phyloP scores from a whole-genome alignment of 139 green algal species.

The Tetratostichococcus sp. region DNA sequence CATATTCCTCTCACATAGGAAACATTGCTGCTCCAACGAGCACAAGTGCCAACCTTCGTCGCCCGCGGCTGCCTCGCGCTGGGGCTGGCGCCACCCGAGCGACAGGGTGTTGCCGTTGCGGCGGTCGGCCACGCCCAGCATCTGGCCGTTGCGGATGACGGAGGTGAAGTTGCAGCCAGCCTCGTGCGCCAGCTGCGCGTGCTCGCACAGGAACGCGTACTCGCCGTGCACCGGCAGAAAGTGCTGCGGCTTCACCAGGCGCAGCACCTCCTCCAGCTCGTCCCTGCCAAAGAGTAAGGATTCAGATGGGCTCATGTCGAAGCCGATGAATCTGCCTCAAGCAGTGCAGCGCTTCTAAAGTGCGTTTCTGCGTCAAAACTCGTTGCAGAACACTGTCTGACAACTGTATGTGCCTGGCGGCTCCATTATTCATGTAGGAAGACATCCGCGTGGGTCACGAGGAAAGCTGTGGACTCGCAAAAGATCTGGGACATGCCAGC shows the following conservation, averaged over 20 bases:
- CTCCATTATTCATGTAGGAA: no score
- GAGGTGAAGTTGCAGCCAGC: conserved; percentile 42
- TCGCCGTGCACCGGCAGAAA: conserved; percentile 98
- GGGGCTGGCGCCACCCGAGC: conserved; percentile 27
- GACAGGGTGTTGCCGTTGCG: conserved; percentile 66
- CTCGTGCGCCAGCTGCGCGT: conserved; percentile 77
- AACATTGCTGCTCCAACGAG: no score
- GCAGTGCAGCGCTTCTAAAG: no score
- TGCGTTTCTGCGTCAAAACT: no score
- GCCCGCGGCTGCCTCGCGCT: neutral
- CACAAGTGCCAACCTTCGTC: no score
- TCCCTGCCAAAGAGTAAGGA: conserved; percentile 29
- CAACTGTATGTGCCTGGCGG: no score
- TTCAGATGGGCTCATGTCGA: neutral
- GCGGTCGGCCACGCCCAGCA: conserved; percentile 81
- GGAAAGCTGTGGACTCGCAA: no score
- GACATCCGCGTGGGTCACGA: no score
- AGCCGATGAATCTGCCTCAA: no score
- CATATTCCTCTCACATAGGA: no score
- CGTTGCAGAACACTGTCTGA: no score
- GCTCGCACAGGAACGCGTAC: conserved; percentile 91
- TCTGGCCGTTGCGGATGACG: conserved; percentile 96
- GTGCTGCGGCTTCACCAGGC: conserved; percentile 90
- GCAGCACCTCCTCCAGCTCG: conserved; percentile 86
- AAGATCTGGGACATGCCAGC: neutral